These are phyloP conservation scores for Dictyostelium purpureum DNA, from an alignment of 78 protist genomes.

Conservation along the genomic window DNA sequence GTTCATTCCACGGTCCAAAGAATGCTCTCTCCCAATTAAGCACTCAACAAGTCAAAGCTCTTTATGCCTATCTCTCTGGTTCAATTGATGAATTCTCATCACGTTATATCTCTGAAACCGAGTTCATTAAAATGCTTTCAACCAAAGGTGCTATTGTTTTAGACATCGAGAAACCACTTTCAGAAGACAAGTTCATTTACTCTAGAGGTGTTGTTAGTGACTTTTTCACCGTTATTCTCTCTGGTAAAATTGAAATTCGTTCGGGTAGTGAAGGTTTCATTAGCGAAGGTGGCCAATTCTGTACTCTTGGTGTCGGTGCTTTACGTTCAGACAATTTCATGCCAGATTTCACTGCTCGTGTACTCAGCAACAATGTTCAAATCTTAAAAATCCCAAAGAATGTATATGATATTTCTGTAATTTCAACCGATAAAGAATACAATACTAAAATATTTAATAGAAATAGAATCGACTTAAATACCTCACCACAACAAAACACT, in stretches of 20 bases:
- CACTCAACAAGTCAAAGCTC: constrained; percentile 50
- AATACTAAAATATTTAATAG: constrained; percentile 15
- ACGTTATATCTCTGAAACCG: constrained; percentile 23
- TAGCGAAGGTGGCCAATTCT: constrained; percentile 84
- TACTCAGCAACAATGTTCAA: neutral
- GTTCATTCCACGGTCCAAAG: constrained; percentile 52
- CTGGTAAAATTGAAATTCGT: constrained; percentile 74
- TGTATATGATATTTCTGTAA: constrained; percentile 30
- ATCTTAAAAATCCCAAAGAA: constrained; percentile 9
- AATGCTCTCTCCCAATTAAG: constrained; percentile 8
- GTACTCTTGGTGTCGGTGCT: constrained; percentile 73
- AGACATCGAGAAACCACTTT: constrained; percentile 6
- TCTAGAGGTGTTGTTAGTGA: constrained; percentile 24
- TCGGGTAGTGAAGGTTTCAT: constrained; percentile 74
- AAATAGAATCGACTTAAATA: constrained; percentile 12
- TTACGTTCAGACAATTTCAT: constrained; percentile 24
- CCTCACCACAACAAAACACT: too few relatives aligned
- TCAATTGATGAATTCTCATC: constrained; percentile 54
- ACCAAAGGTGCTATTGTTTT: constrained; percentile 39
- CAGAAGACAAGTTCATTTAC: constrained; percentile 41
- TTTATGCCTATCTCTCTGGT: constrained; percentile 45
- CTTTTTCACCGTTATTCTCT: constrained; percentile 65
- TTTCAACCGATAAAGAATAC: constrained; percentile 45
- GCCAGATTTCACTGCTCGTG: constrained; percentile 71
- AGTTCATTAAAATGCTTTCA: constrained; percentile 20